Evolutionary conservation across 495 filamentous ascomycete species (phyloP), one percentile per base, ranked within the genome.

Genomic region (Pyrenopolyporus hunteri): DNA sequence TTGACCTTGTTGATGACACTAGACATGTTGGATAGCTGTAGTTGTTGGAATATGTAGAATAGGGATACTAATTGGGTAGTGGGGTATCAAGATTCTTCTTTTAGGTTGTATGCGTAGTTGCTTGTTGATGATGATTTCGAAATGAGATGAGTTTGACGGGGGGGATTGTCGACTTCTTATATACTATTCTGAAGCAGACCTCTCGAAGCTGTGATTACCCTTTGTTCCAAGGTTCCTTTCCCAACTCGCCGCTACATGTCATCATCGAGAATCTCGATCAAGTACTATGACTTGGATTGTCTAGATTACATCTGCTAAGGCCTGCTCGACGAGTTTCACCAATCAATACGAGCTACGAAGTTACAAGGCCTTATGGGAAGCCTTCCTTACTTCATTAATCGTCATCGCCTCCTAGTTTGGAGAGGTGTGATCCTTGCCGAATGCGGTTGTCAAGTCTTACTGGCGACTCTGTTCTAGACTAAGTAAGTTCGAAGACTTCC

Each of bases 1-100:
- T 90, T 91, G 74, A 89, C 80, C 67, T 91, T 92, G 79, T 91
- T 82, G 64, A 89, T 70, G 58, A 91, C 72, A 57, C 77, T 72
- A 19, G 86, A 88, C 87, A 90, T 90, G 66, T 64, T 85, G 77
- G 63, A 26, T 63, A 22, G 13, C 47, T 63, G 47, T 58, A 28
- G 0, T 10, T 13, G 28, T 44, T 28, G 3, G 8, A 22, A 31
- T 44, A 50, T 44, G 11, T 26, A 25, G 45, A 36, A 4, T 45
- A 28, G 5, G 31, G 11, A 7, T 25, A 8, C 2, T 46, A 32
- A 19, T 42, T 33, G 6, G n/a, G n/a, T n/a, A n/a, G n/a, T n/a
- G 2, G 46, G 42, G 35, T 67, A 46, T 64, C 33, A 43, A 57
- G 9, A 13, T 59, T 10, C 31, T n/a, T 33, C 11, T 49, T 35